Conservation (phyloP, 2,329 filamentous ascomycete genomes). For the Neonectria magnoliae region DNA sequence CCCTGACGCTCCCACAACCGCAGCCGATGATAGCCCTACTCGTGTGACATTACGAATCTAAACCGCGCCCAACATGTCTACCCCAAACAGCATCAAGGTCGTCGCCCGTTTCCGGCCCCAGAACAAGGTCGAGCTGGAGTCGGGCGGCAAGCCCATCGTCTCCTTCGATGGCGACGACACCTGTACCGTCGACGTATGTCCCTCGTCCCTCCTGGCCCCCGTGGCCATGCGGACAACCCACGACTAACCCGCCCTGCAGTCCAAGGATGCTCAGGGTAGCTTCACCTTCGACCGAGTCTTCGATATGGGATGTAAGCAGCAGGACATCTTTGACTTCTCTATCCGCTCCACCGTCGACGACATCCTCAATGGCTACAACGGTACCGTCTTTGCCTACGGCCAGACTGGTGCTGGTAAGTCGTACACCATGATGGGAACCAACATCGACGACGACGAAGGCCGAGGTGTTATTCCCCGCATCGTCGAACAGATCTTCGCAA, state of each 20-base stretch:
- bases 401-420: slow-evolving; percentile 99
- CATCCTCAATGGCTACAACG: slow-evolving; percentile 98
- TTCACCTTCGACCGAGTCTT: slow-evolving; percentile 99
- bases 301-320: slow-evolving; percentile 89
- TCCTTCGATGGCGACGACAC: slow-evolving; percentile 89
- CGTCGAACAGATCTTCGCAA: slow-evolving; percentile 96
- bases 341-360: slow-evolving; percentile 96
- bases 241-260: slow-evolving; percentile 62
- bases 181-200: slow-evolving; percentile 81
- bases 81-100: slow-evolving; percentile 79
- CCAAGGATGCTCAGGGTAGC: slow-evolving; percentile 80
- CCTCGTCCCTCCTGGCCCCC: slow-evolving; percentile 4
- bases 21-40: slow-evolving; percentile 42
- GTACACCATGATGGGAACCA: slow-evolving; percentile 86
- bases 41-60: slow-evolving; percentile 34
- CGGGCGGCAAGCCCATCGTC: slow-evolving; percentile 92
- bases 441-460: slow-evolving; percentile 88
- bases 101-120: slow-evolving; percentile 98
- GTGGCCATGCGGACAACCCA: slow-evolving; percentile 11
- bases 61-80: slow-evolving; percentile 57
- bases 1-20: slow-evolving; percentile 32
- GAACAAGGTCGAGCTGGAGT: slow-evolving; percentile 91
- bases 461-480: slow-evolving; percentile 97
- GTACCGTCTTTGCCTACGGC: slow-evolving; percentile 97
- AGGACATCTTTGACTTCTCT: slow-evolving; percentile 97